Evolutionary conservation across 331 rosid genomes (phyloP), one percentile per base, ranked within the genome.

Genomic region (Quercus lobata): DNA sequence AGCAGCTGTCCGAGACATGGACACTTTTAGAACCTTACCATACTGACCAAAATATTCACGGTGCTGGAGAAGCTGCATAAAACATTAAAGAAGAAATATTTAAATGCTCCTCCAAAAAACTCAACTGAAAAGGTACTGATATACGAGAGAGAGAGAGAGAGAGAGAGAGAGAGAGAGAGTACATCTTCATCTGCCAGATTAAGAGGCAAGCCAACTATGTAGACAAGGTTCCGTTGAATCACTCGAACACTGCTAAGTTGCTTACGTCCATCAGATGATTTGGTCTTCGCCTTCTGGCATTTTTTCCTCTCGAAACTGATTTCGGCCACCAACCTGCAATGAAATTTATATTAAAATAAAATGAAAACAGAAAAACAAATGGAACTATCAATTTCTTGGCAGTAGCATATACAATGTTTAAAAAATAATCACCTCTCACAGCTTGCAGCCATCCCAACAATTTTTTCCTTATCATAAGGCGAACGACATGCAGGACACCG

Each of bases 111-210:
- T 68, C 49, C 4, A 19, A 68, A 68, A 6, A 68, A 68, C 53
- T 35, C 53, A 68, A 32, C 71, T 15, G n/a, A 35, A 35, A 5
- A n/a, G 63, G 72, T 68, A 22, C 15, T 81, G 37, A 22, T 53
- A 57, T 57, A 46, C 14, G 25, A 74, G 73, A 34, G 49, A 60
- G 25, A 80, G 69, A 34, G 71, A 77, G 46, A 79, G 78, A 34
- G 44, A 74, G 78, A 12, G 5, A 80, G 69, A 34, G 71, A 77
- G 46, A 79, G 78, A 34, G 44, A 74, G 78, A 12, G 5, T 92
- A 96, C 99, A 85, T 96, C 97, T 92, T 93, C 99, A 81, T 96
- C 99, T 73, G 98, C 99, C 86, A 96, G 79, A 84, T 88, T 83
- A 75, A 93, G 97, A 77, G 98, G 97, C 92, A 96, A 82, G 71